Conservation (phyloP, 2,329 filamentous ascomycete genomes). For the Cadophora malorum region DNA sequence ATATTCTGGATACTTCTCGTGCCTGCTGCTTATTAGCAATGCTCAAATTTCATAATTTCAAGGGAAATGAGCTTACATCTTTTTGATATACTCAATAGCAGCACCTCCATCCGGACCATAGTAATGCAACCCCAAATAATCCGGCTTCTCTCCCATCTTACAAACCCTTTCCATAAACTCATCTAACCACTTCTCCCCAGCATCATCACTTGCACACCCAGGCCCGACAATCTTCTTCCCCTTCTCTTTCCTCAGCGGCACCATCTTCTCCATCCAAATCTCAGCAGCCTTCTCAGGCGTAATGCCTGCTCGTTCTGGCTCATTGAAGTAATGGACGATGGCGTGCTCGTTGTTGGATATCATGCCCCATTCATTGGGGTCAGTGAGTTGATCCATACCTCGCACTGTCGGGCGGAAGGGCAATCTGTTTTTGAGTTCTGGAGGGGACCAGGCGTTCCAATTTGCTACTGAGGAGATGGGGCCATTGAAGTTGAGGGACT, state of each 20-base stretch:
- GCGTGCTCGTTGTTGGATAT: constrained; percentile 42
- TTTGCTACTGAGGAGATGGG: constrained; percentile 49
- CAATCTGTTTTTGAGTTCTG: constrained; percentile 46
- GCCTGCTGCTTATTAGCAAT: constrained; percentile 22
- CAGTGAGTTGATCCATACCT: constrained; percentile 46
- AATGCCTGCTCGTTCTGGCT: constrained; percentile 51
- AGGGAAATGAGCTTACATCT: constrained; percentile 40
- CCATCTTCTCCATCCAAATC: constrained; percentile 49
- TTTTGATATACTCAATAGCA: constrained; percentile 48
- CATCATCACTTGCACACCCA: constrained; percentile 48
- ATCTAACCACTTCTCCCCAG: constrained; percentile 50
- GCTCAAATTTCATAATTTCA: background rate
- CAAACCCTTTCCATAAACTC: constrained; percentile 50
- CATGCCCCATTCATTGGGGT: constrained; percentile 49
- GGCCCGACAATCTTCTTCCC: constrained; percentile 50
- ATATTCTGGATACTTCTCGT: constrained; percentile 45
- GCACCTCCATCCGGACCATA: constrained; percentile 47
- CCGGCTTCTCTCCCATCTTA: constrained; percentile 46
- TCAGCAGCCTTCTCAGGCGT: constrained; percentile 47
- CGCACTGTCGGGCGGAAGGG: constrained; percentile 52
- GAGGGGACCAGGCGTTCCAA: constrained; percentile 52
- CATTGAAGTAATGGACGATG: constrained; percentile 54
- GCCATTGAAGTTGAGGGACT: constrained; percentile 46
- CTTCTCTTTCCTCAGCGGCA: constrained; percentile 46
- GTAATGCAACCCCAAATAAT: constrained; percentile 53